These are phyloP conservation scores for Sclerotinia spermophila DNA, from an alignment of 2,329 filamentous ascomycete genomes.

Conservation along the genomic window DNA sequence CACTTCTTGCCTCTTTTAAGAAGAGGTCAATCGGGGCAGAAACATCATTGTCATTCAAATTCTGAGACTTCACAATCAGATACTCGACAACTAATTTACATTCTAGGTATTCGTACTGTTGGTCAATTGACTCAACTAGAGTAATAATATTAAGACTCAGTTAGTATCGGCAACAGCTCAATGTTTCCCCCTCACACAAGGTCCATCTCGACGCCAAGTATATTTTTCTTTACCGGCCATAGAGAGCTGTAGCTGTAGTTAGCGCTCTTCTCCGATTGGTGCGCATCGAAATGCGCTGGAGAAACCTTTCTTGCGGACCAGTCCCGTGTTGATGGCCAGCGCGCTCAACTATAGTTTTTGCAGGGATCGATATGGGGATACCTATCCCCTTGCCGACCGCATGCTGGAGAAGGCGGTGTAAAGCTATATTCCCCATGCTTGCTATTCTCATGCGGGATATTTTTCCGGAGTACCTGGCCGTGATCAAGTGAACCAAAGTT, in stretches of 20 bases:
- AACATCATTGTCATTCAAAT: neutral
- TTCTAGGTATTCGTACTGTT: neutral
- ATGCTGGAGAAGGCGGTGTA: neutral
- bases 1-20: conserved; percentile 2
- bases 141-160: neutral
- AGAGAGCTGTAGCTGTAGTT: neutral
- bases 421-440: neutral
- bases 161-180: neutral
- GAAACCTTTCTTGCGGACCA: conserved; percentile 10
- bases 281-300: conserved; percentile 5
- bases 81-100: neutral
- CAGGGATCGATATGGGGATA: neutral
- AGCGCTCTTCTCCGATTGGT: conserved; percentile 7
- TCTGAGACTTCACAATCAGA: neutral
- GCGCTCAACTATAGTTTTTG: neutral
- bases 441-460: conserved; percentile 8
- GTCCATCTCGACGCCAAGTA: conserved; percentile 1
- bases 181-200: neutral
- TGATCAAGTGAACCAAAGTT: neutral
- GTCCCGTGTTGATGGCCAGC: conserved; percentile 4
- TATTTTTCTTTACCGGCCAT: neutral
- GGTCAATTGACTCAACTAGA: neutral
- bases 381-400: neutral
- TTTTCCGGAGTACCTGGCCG: conserved; percentile 7
- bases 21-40: neutral